phyloP scores from a whole-genome alignment of 768 basidiomycete genomes.

The Neoboletus magnificus region DNA sequence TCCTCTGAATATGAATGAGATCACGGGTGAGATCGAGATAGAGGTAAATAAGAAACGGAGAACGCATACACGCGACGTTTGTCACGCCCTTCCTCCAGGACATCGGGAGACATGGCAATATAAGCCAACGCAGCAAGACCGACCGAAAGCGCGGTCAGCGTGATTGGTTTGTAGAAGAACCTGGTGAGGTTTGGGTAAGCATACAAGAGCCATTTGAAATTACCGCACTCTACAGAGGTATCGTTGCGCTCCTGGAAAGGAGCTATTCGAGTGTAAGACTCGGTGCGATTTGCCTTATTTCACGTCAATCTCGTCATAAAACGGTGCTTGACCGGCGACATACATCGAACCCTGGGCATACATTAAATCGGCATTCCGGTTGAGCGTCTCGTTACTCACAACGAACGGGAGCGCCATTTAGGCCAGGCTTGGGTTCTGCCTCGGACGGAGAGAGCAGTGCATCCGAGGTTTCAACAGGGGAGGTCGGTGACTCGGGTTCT shows the following conservation, averaged over 20 bases:
- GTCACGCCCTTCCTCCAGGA: slow-evolving; percentile 80
- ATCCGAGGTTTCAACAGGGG: slow-evolving; percentile 65
- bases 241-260: slow-evolving; percentile 84
- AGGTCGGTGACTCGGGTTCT: slow-evolving; percentile 30
- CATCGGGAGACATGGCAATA: slow-evolving; percentile 78
- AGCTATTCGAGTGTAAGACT: slow-evolving; percentile 76
- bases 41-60: not conserved
- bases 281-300: slow-evolving; percentile 73
- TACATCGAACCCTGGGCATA: slow-evolving; percentile 75
- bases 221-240: slow-evolving; percentile 72
- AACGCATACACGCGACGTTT: slow-evolving; percentile 71
- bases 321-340: slow-evolving; percentile 33
- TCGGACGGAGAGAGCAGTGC: slow-evolving; percentile 44
- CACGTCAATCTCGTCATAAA: slow-evolving; percentile 16
- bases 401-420: slow-evolving; percentile 72
- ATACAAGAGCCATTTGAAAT: not conserved
- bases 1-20: slow-evolving; percentile 47
- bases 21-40: slow-evolving; percentile 5
- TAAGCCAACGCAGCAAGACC: slow-evolving; percentile 72
- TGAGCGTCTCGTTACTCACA: slow-evolving; percentile 50
- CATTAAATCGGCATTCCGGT: slow-evolving; percentile 6
- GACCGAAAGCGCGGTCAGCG: slow-evolving; percentile 66
- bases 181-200: slow-evolving; percentile 36
- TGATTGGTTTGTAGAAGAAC: slow-evolving; percentile 85
- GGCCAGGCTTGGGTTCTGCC: slow-evolving; percentile 67